phyloP scores from a whole-genome alignment of 768 basidiomycete species.

The Boletus rubropictus region DNA sequence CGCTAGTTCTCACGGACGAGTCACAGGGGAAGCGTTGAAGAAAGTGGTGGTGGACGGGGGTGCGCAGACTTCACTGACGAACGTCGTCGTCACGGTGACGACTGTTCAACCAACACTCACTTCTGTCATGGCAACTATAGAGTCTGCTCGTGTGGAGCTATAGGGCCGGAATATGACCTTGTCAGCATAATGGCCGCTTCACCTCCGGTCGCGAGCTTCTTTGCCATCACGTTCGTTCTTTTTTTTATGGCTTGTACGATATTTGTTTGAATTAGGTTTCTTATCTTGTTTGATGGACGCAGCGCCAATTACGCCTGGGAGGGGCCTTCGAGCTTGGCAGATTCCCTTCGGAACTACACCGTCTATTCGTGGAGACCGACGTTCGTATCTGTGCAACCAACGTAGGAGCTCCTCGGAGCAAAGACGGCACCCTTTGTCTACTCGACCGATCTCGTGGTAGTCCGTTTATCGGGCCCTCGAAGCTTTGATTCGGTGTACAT shows the following conservation, averaged over 20 bases:
- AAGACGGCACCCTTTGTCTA: too few species aligned
- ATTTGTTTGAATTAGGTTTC: not conserved
- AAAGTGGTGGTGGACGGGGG: constrained; percentile 1
- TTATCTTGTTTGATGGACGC: too few species aligned
- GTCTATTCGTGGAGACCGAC: not conserved
- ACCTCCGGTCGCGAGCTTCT: not conserved
- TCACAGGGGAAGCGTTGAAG: constrained; percentile 1
- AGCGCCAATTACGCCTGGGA: not conserved
- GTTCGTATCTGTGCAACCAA: not conserved
- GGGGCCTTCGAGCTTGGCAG: not conserved
- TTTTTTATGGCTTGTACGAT: too few species aligned
- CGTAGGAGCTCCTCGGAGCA: not conserved
- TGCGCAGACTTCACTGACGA: constrained; percentile 3
- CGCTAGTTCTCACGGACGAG: constrained; percentile 2
- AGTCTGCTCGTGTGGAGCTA: constrained; percentile 15
- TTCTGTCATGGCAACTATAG: constrained; percentile 8
- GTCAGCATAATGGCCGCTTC: too few species aligned
- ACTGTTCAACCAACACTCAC: constrained; percentile 6
- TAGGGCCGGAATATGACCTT: constrained; percentile 9
- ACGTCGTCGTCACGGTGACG: constrained; percentile 1
- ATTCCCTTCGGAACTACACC: not conserved
- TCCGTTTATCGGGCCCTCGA: too few species aligned
- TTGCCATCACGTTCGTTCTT: too few species aligned
- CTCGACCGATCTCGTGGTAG: not conserved
- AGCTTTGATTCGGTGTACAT: not conserved